Base-by-base conservation (phyloP, 1,139 yeast genomes). In the Kodamaea ohmeri region DNA sequence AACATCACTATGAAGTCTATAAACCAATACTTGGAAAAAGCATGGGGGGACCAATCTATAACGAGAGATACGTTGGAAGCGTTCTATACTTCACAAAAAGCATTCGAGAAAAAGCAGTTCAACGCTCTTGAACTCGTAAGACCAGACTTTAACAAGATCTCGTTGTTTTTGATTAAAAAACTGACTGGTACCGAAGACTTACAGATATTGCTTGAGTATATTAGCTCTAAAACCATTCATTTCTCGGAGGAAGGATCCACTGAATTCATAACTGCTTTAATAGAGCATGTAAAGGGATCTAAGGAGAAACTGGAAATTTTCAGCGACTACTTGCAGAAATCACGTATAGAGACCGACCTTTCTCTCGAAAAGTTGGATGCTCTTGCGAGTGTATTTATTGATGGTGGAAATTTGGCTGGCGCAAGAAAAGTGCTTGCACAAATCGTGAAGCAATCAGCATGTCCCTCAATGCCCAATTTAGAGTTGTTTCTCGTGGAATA, bases 391-490 rank as follows among this genome's bases (percentile, higher is more conserved):
- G 44, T 63, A 8, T 47, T 63, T 26, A 48, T 56, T 2, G 43
- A 47, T 11, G 45, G 60, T 1, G 47, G 54, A 2, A 50, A 62
- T 35, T 26, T 51, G 4, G 34, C 44, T 1, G 42, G 48, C 3
- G 58, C 67, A 0, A 43, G 37, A n/a, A 36, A 42, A 3, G 32
- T 60, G 2, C 45, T 68, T 21, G 18, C 41, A 2, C 30, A 38
- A 3, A 47, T 64, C 2, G 40, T 49, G 6, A 35, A 41, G 7
- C 47, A 50, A 14, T 40, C 44, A 9, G 32, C 45, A 1, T 49
- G 62, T 13, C 74, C 74, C 1, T 51, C 61, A 4, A 30, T 40
- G 1, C 49, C 48, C 3, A 58, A 68, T 1, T 45, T 66, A 25
- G 52, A 58, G 28, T 40, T 51, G 2, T 60, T 42, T 28, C 33